Evolutionary conservation across 1,284 basidiomycete species (phyloP).

Genomic region (Vanrija sp.): DNA sequence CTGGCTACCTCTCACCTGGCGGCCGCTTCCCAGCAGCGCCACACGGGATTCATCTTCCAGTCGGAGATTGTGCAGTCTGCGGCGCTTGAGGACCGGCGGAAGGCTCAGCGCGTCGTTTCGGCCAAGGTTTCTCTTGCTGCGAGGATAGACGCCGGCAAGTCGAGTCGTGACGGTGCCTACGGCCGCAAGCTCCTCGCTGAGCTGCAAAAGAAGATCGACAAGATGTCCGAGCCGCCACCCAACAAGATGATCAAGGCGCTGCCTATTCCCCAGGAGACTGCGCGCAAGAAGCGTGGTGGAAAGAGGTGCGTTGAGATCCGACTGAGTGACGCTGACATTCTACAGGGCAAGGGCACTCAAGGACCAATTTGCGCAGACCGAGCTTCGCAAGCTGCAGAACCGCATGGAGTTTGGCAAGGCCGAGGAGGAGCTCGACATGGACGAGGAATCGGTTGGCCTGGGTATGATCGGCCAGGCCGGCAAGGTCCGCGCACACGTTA

Average conservation of each 20-base stretch:
- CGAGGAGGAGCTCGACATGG: conserved; percentile 92
- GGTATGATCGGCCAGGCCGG: conserved; percentile 93
- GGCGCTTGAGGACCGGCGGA: conserved; percentile 85
- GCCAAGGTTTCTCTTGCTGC: conserved; percentile 89
- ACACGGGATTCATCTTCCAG: conserved; percentile 95
- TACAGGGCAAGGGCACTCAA: conserved; percentile 88
- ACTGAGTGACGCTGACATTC: not conserved
- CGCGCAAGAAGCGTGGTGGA: conserved; percentile 91
- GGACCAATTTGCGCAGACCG: conserved; percentile 94
- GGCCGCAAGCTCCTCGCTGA: conserved; percentile 77
- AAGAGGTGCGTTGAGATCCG: conserved; percentile 62
- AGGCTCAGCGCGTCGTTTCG: conserved; percentile 86
- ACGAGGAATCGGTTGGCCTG: conserved; percentile 92
- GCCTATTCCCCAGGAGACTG: conserved; percentile 93
- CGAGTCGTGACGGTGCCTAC: conserved; percentile 74
- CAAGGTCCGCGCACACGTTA: conserved; percentile 77
- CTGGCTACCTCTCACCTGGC: conserved; percentile 72
- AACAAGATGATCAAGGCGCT: conserved; percentile 90
- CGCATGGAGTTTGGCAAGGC: conserved; percentile 93
- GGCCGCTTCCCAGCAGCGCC: conserved; percentile 68
- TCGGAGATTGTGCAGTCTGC: conserved; percentile 79
- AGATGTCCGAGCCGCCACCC: conserved; percentile 89
- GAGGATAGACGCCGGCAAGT: conserved; percentile 83
- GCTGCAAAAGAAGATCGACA: conserved; percentile 85
- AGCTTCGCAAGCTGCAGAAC: conserved; percentile 94